phyloP scores from a whole-genome alignment of 1,139 yeast genomes.

The Pichia inconspicua region DNA sequence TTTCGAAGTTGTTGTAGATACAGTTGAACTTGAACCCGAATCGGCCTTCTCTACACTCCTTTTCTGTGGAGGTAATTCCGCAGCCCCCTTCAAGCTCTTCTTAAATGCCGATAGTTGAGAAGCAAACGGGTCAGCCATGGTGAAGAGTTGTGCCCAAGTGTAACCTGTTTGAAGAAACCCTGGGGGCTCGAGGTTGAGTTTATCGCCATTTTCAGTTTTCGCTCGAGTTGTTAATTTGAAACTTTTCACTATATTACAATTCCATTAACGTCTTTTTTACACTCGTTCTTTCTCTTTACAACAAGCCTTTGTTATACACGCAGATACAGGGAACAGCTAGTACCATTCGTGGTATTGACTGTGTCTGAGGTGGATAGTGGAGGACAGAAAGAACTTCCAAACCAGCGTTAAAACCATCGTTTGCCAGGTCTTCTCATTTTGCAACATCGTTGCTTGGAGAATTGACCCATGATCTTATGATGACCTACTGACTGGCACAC shows the following conservation, averaged over 20 bases:
- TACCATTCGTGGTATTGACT: not conserved
- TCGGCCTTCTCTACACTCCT: conserved; percentile 5
- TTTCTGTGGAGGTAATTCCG: conserved; percentile 7
- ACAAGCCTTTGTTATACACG: not conserved
- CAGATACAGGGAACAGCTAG: not conserved
- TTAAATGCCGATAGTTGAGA: conserved; percentile 55
- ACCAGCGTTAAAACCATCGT: conserved; percentile 85
- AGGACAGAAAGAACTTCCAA: conserved; percentile 13
- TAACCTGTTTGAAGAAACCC: not conserved
- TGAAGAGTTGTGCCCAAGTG: not conserved
- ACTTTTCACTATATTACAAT: no score
- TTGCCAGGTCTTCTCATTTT: conserved; percentile 52
- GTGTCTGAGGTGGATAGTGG: not conserved
- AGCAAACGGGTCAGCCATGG: conserved; percentile 34
- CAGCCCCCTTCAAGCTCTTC: conserved; percentile 37
- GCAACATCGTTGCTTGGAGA: conserved; percentile 22
- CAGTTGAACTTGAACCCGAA: conserved; percentile 15
- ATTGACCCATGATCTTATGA: conserved; percentile 85
- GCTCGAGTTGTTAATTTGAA: no score
- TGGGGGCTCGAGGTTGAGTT: not conserved
- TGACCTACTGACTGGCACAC: conserved; percentile 86
- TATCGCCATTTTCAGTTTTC: not conserved
- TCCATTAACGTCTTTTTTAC: no score
- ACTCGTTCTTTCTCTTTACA: not conserved
- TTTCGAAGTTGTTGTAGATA: conserved; percentile 24